A percentile compares a stretch with the other conserved stretches of the same genome.
Evolutionary conservation across 306 rosid species (phyloP).

Genomic region (Cucumis cinereus): DNA sequence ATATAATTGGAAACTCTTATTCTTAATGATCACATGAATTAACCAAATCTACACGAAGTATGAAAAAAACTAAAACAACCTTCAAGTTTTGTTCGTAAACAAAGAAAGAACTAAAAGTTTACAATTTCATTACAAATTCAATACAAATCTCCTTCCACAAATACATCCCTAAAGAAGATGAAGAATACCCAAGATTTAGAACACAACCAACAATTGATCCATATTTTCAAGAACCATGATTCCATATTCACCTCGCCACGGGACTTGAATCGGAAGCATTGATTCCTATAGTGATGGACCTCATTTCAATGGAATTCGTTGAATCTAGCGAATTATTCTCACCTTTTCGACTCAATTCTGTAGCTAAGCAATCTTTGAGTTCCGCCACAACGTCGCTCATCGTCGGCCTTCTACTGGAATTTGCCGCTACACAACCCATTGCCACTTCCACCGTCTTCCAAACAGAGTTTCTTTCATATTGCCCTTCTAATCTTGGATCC

Average conservation of each 20-base stretch:
- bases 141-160: not conserved
- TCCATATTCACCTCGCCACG: not conserved
- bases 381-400: constrained; percentile 17
- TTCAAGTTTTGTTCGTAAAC: not conserved
- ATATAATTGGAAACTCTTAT: no score
- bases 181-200: not conserved
- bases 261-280: not conserved
- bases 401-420: constrained; percentile 9
- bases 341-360: not conserved
- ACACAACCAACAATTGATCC: not conserved
- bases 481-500: constrained; percentile 12
- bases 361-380: constrained; percentile 18
- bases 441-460: constrained; percentile 26
- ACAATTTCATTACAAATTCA: not conserved
- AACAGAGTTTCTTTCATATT: constrained; percentile 11
- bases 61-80: not conserved
- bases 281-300: not conserved
- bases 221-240: not conserved
- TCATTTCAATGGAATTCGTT: not conserved
- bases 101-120: not conserved
- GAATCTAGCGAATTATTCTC: not conserved
- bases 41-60: not conserved
- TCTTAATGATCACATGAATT: no score
- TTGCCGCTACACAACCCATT: constrained; percentile 11
- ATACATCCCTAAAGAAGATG: not conserved